A percentile compares a stretch with the other conserved stretches of the same genome.
Evolutionary conservation across 176 grass and related monocot species (phyloP).

Genomic region (Triticum turgidum): DNA sequence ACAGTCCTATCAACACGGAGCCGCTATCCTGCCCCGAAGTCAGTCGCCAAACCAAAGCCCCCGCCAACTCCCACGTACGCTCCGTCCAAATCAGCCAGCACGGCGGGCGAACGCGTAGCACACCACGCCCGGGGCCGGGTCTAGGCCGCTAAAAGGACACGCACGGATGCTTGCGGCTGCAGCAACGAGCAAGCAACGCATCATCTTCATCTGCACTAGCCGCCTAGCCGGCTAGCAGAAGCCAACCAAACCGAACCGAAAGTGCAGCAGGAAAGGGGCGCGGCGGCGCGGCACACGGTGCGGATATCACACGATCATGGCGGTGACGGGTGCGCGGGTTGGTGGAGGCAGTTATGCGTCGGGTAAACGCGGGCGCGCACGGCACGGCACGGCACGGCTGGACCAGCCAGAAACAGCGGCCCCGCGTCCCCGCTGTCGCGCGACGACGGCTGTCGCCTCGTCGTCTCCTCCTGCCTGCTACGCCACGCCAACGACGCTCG

Average conservation of each 20-base stretch:
- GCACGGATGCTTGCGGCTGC: background rate
- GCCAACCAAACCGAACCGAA: background rate
- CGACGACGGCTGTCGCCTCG: background rate
- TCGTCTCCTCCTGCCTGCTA: background rate
- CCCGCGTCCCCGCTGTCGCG: conserved; percentile 19
- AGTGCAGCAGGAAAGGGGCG: background rate
- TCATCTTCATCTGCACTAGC: background rate
- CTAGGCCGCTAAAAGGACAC: too few species aligned
- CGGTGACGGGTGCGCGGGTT: background rate
- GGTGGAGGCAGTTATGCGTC: conserved; percentile 14
- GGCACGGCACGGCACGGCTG: conserved; percentile 4
- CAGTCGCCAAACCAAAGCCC: too few species aligned
- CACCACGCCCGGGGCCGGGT: too few species aligned
- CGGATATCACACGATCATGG: background rate
- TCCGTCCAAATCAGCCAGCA: too few species aligned
- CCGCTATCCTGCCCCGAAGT: too few species aligned
- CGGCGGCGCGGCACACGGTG: background rate
- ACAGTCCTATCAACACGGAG: too few species aligned
- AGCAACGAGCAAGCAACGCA: background rate
- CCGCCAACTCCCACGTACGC: too few species aligned
- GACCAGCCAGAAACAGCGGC: background rate
- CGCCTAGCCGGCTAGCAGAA: background rate
- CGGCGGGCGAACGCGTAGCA: too few species aligned
- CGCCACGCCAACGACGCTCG: conserved; percentile 19
- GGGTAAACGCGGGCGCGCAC: conserved; percentile 35